phyloP scores from a whole-genome alignment of 2,329 filamentous ascomycete species.

The Pseudophaeomoniella oleicola region DNA sequence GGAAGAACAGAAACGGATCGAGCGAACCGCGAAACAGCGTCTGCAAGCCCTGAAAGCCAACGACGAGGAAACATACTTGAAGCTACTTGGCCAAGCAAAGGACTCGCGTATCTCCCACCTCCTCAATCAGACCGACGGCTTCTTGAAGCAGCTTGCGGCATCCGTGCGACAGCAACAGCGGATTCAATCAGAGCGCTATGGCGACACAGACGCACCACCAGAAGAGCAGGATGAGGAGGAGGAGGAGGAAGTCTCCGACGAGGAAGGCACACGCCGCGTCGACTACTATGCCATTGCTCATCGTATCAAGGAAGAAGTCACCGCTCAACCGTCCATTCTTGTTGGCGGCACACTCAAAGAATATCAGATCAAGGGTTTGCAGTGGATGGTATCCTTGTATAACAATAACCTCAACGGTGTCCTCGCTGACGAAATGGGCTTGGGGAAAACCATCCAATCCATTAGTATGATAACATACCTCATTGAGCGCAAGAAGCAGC shows the following conservation, averaged over 20 bases:
- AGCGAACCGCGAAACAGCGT: constrained; percentile 97
- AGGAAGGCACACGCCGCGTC: constrained; percentile 60
- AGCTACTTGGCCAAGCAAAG: constrained; percentile 94
- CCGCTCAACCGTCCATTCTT: constrained; percentile 65
- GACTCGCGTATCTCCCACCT: constrained; percentile 98
- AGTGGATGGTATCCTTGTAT: constrained; percentile 99
- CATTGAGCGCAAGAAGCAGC: constrained; percentile 87
- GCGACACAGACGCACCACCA: constrained; percentile 41
- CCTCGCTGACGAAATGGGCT: constrained; percentile 97
- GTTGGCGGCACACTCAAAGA: constrained; percentile 91
- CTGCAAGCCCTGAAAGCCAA: constrained; percentile 96
- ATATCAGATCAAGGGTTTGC: constrained; percentile 94
- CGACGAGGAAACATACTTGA: constrained; percentile 97
- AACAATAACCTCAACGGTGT: constrained; percentile 99
- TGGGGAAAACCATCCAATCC: constrained; percentile 98
- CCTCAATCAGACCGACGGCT: constrained; percentile 91
- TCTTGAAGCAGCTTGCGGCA: constrained; percentile 85
- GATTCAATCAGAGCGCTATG: constrained; percentile 64
- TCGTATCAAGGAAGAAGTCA: constrained; percentile 85
- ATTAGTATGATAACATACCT: constrained; percentile 96
- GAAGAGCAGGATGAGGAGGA: constrained; percentile 44
- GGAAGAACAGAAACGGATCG: constrained; percentile 96
- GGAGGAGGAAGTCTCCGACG: constrained; percentile 49
- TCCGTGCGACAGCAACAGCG: constrained; percentile 93
- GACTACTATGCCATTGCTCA: constrained; percentile 99